Conservation (phyloP, 805 yeast species). For the Sungouiella thailandica region DNA sequence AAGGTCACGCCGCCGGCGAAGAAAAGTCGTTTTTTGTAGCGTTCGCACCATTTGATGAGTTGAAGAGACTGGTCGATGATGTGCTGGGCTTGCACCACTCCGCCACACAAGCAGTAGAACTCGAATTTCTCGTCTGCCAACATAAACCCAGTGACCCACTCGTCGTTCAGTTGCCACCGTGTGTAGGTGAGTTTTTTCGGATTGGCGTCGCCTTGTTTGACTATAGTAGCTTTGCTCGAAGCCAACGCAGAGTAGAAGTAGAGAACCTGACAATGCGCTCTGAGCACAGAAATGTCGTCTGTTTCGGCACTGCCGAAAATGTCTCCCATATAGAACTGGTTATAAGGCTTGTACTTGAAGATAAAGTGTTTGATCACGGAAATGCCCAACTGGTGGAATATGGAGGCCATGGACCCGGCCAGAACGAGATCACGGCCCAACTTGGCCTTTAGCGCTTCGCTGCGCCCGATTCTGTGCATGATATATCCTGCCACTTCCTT, state of each 20-base stretch:
- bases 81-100: slow-evolving; percentile 48
- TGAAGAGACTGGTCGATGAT: slow-evolving; percentile 58
- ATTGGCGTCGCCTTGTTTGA: slow-evolving; percentile 17
- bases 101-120: slow-evolving; percentile 36
- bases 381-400: slow-evolving; percentile 19
- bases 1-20: slow-evolving; percentile 52
- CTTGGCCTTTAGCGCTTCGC: slow-evolving; percentile 16
- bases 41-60: slow-evolving; percentile 72
- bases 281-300: no score
- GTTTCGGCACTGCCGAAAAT: slow-evolving; percentile 14
- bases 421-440: slow-evolving; percentile 20
- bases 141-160: slow-evolving; percentile 32
- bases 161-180: slow-evolving; percentile 29
- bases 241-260: slow-evolving; percentile 28
- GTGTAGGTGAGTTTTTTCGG: slow-evolving; percentile 44
- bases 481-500: slow-evolving; percentile 55
- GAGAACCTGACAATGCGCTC: slow-evolving; percentile 34
- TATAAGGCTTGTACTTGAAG: slow-evolving; percentile 62
- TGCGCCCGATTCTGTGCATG: slow-evolving; percentile 25
- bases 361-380: slow-evolving; percentile 69
- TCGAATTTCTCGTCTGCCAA: slow-evolving; percentile 29
- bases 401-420: slow-evolving; percentile 11
- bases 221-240: slow-evolving; percentile 21
- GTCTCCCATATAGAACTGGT: slow-evolving; percentile 58
- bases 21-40: slow-evolving; percentile 65